These are phyloP conservation scores for Chytriomyces sp. DNA, from an alignment of 192 early-diverging fungal genomes.

Conservation along the genomic window DNA sequence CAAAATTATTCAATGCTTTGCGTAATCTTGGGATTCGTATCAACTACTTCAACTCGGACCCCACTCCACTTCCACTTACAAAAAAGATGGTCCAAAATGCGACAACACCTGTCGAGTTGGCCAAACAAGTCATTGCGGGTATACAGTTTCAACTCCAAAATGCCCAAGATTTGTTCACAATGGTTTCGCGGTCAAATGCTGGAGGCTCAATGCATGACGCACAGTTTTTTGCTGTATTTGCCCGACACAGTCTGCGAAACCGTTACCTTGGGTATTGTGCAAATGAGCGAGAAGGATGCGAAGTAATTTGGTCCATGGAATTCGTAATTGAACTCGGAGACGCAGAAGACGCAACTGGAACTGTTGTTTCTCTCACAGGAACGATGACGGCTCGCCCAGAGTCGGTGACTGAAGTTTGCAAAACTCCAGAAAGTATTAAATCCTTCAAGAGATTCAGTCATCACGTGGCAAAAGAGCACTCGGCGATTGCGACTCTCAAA, in stretches of 20 bases:
- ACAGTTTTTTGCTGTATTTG: constrained; percentile 2
- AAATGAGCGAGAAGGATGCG: constrained; percentile 25
- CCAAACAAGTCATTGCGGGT: constrained; percentile 25
- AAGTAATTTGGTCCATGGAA: constrained; percentile 23
- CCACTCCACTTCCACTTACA: not conserved
- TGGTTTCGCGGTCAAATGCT: constrained; percentile 10
- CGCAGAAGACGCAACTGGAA: not conserved
- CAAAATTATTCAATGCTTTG: constrained; percentile 13
- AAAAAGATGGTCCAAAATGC: not conserved
- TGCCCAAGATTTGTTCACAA: constrained; percentile 29
- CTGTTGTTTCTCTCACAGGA: not conserved
- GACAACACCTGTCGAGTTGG: constrained; percentile 11
- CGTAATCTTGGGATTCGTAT: constrained; percentile 20
- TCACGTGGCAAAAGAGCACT: not conserved
- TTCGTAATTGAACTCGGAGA: constrained; percentile 1
- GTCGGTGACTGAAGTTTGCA: not conserved
- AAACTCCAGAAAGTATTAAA: not conserved
- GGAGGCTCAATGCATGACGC: not conserved
- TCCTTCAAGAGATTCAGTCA: not conserved
- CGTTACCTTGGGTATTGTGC: constrained; percentile 26
- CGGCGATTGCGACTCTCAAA: constrained; percentile 8
- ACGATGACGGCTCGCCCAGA: not conserved
- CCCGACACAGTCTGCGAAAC: not conserved
- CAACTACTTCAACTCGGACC: not conserved
- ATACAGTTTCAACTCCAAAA: constrained; percentile 32